Conservation (phyloP, 345 rosid species). For the Triadica sebifera region DNA sequence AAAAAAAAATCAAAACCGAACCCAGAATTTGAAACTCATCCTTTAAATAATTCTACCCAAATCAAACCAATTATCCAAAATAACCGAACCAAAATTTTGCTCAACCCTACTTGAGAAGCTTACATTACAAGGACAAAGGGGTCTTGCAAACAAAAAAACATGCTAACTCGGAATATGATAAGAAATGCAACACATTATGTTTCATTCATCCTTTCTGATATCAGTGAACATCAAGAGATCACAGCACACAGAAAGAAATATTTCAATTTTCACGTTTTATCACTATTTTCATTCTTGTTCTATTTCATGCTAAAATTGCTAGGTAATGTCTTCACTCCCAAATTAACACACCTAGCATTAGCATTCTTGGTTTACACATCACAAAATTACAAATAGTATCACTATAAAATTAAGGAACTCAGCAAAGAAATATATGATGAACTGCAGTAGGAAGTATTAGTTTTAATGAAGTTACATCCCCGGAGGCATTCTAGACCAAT, state of each 20-base stretch:
- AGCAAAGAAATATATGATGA: conserved; percentile 48
- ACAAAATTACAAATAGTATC: not conserved
- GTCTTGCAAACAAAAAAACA: not conserved
- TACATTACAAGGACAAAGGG: too few relatives aligned
- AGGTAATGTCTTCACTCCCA: not conserved
- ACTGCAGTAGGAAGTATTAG: conserved; percentile 49
- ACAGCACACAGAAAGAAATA: too few relatives aligned
- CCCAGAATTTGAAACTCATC: too few relatives aligned
- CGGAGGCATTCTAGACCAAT: conserved; percentile 84
- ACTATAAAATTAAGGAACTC: conserved; percentile 13
- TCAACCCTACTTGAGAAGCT: not conserved
- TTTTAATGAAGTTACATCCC: conserved; percentile 59
- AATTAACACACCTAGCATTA: not conserved
- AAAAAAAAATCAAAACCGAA: too few relatives aligned
- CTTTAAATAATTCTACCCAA: too few relatives aligned
- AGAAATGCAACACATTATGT: not conserved
- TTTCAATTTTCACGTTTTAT: too few relatives aligned
- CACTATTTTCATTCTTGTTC: too few relatives aligned
- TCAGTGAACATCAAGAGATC: not conserved
- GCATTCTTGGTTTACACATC: not conserved
- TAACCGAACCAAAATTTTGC: too few relatives aligned
- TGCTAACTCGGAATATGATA: not conserved
- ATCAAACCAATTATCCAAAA: too few relatives aligned
- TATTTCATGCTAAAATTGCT: not conserved
- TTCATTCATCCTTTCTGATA: not conserved